These are phyloP conservation scores for Petrea volubilis DNA, from an alignment of 257 asterid genomes.

Conservation along the genomic window DNA sequence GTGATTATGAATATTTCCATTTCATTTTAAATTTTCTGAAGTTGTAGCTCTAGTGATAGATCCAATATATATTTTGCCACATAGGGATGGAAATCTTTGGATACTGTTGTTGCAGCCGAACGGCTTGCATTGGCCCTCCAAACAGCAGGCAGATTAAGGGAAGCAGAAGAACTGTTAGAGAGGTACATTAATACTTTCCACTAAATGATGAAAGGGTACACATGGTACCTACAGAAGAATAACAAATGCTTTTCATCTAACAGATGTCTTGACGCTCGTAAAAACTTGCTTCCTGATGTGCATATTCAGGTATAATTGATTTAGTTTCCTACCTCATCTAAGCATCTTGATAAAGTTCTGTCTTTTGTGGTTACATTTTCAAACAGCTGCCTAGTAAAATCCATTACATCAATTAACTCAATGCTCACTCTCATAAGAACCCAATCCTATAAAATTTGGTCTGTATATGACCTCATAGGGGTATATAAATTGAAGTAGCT, in stretches of 20 bases:
- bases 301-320: constrained; percentile 74
- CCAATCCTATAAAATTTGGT: background rate
- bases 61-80: constrained; percentile 17
- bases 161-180: constrained; percentile 77
- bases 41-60: background rate
- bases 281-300: constrained; percentile 55
- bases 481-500: background rate
- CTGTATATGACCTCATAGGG: background rate
- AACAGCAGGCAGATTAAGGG: constrained; percentile 59
- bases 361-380: background rate
- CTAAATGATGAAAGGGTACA: constrained; percentile 25
- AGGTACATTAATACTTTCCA: constrained; percentile 46
- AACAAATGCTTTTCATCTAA: constrained; percentile 31
- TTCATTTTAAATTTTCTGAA: background rate
- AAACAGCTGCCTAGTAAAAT: background rate
- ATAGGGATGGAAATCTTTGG: constrained; percentile 86
- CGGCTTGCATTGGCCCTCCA: constrained; percentile 80
- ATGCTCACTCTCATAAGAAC: background rate
- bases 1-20: background rate
- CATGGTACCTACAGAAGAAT: constrained; percentile 20
- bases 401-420: background rate
- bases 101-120: constrained; percentile 80
- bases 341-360: constrained; percentile 2
- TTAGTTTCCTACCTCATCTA: constrained; percentile 27
- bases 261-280: constrained; percentile 87